Percentiles rank a stretch among this genome's conserved stretches.
These are phyloP conservation scores for Asparagopsis taxiformis DNA, from an alignment of 31 red algal species.

Conservation along the genomic window DNA sequence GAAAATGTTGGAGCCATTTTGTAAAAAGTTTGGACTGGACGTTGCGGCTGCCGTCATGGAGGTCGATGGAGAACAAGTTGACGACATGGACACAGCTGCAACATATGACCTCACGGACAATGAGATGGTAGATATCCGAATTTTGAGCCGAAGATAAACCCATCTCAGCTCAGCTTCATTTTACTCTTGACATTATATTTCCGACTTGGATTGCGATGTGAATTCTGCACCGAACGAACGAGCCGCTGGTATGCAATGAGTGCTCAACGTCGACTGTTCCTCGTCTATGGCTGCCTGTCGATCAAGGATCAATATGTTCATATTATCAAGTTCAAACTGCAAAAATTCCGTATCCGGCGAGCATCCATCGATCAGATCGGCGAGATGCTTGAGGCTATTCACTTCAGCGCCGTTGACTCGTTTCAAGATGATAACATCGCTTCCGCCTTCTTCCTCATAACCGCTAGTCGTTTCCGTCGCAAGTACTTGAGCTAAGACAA, in stretches of 20 bases:
- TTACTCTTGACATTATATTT: too few species aligned
- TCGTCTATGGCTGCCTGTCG: conserved; percentile 27
- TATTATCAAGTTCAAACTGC: conserved; percentile 68
- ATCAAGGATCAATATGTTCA: conserved; percentile 61
- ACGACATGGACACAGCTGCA: conserved; percentile 15
- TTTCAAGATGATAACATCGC: conserved; percentile 10
- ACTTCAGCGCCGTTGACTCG: conserved; percentile 41
- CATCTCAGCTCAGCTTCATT: not conserved
- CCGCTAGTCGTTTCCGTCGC: conserved; percentile 23
- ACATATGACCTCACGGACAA: conserved; percentile 24
- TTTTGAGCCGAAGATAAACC: not conserved
- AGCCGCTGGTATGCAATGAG: conserved; percentile 37
- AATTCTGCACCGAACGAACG: conserved; percentile 9
- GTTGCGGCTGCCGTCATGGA: conserved; percentile 10
- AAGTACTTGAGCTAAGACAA: conserved; percentile 33
- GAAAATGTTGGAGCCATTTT: conserved; percentile 30
- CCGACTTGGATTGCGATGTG: not conserved
- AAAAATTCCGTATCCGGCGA: conserved; percentile 31
- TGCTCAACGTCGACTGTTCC: conserved; percentile 27
- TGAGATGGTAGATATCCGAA: conserved; percentile 34
- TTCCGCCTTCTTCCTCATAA: conserved; percentile 31
- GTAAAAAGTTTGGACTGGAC: conserved; percentile 33
- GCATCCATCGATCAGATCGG: conserved; percentile 33
- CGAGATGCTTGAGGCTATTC: conserved; percentile 60
- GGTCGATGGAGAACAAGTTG: conserved; percentile 43